These are phyloP conservation scores for Piper longum DNA, from an alignment of 164 flowering plant species.

Conservation along the genomic window DNA sequence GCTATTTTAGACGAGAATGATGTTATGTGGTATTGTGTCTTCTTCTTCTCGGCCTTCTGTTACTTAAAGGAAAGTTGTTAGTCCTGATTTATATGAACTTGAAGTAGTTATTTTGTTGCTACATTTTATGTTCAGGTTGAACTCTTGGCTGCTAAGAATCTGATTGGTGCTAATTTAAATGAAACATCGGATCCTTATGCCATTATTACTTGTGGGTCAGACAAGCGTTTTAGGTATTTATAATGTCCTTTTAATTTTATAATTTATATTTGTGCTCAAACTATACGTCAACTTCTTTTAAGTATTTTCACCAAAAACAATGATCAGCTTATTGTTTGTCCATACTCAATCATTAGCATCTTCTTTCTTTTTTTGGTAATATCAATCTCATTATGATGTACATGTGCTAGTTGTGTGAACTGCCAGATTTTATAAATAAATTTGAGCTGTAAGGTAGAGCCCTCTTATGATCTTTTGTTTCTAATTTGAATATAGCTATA, in stretches of 20 bases:
- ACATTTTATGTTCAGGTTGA: conserved; percentile 37
- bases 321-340: too few relatives aligned
- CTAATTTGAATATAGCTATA: conserved; percentile 45
- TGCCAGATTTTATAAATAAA: background rate
- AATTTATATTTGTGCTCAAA: background rate
- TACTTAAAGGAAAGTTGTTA: background rate
- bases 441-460: background rate
- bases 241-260: background rate
- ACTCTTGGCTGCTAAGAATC: conserved; percentile 93
- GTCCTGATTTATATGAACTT: background rate
- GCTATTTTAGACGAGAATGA: background rate
- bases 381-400: too few relatives aligned
- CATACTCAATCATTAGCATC: too few relatives aligned
- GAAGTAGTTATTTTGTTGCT: background rate
- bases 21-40: background rate
- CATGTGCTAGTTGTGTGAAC: too few relatives aligned
- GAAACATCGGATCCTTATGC: conserved; percentile 99
- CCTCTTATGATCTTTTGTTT: background rate
- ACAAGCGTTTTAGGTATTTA: conserved; percentile 85
- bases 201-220: conserved; percentile 81
- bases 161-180: conserved; percentile 89
- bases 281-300: too few relatives aligned
- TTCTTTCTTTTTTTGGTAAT: too few relatives aligned
- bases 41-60: background rate
- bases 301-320: too few relatives aligned